These are phyloP conservation scores for Stemphylium lycopersici DNA, from an alignment of 2,329 filamentous ascomycete genomes.

Conservation along the genomic window DNA sequence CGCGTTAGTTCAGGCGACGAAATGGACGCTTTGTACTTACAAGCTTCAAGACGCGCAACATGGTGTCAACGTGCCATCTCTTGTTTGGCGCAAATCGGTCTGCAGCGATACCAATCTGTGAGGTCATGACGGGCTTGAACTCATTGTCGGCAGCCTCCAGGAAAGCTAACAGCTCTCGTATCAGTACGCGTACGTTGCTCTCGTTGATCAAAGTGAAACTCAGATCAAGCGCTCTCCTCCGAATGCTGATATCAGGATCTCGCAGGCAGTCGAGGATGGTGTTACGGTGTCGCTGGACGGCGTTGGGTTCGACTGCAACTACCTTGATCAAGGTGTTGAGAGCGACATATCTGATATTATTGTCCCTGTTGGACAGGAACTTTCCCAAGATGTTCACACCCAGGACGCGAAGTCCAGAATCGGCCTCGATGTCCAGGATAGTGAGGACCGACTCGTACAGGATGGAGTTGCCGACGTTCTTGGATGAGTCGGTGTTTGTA, in stretches of 20 bases:
- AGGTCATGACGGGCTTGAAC: constrained; percentile 98
- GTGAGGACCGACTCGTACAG: constrained; percentile 96
- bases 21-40: constrained; percentile 25
- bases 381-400: constrained; percentile 99
- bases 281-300: constrained; percentile 94
- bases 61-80: constrained; percentile 97
- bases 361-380: constrained; percentile 97
- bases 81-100: constrained; percentile 97
- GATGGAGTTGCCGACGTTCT: constrained; percentile 98
- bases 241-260: constrained; percentile 97
- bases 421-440: constrained; percentile 96
- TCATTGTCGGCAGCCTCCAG: constrained; percentile 96
- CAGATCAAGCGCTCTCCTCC: constrained; percentile 90
- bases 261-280: constrained; percentile 95
- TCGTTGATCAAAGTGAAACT: constrained; percentile 99
- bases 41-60: constrained; percentile 89
- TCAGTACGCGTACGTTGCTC: constrained; percentile 89
- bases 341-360: constrained; percentile 98
- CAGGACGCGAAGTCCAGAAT: constrained; percentile 89
- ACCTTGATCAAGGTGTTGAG: constrained; percentile 98
- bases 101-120: constrained; percentile 94
- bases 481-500: constrained; percentile 96
- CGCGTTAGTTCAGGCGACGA: constrained; percentile 13
- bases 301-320: constrained; percentile 96
- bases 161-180: constrained; percentile 92